Conservation (phyloP, 2,329 filamentous ascomycete genomes). For the Hypocrella siamensis region DNA sequence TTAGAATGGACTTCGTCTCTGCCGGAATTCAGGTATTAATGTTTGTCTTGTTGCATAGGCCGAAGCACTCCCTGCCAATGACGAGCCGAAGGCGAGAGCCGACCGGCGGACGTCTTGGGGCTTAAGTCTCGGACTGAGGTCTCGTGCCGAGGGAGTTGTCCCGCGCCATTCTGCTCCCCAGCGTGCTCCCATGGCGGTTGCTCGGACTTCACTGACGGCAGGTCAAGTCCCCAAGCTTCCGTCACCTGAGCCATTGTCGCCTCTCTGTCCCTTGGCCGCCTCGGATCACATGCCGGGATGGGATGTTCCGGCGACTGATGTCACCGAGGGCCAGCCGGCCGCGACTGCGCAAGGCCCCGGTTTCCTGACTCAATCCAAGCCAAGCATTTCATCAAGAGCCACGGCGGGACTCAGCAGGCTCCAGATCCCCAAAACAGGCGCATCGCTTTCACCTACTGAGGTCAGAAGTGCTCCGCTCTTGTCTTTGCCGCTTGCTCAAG, state of each 20-base stretch:
- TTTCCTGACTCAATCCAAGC: slow-evolving; percentile 1
- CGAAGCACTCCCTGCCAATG: slow-evolving; percentile 18
- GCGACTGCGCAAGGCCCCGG: not conserved
- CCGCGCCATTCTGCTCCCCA: slow-evolving; percentile 6
- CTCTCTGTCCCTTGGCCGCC: slow-evolving; percentile 3
- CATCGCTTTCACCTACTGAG: not conserved
- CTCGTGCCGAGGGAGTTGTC: slow-evolving; percentile 10
- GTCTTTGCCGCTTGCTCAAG: not conserved
- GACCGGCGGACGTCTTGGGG: slow-evolving; percentile 30
- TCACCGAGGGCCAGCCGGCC: not conserved
- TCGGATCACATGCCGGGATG: not conserved
- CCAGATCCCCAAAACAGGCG: slow-evolving; percentile 4
- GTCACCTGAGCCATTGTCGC: slow-evolving; percentile 4
- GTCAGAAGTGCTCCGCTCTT: slow-evolving; percentile 1
- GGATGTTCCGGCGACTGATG: not conserved
- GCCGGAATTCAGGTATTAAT: slow-evolving; percentile 13
- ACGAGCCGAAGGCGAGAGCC: slow-evolving; percentile 19
- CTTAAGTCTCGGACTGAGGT: slow-evolving; percentile 19
- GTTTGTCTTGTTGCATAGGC: slow-evolving; percentile 12
- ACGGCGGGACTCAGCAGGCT: slow-evolving; percentile 5
- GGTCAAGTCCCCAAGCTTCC: slow-evolving; percentile 1
- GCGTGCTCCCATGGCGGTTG: slow-evolving; percentile 4
- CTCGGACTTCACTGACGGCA: slow-evolving; percentile 2
- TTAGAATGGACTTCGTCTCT: not conserved
- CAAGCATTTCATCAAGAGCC: slow-evolving; percentile 2